Percentiles rank a stretch among this genome's conserved stretches.
These are phyloP conservation scores for Aureobasidium uvarum DNA, from an alignment of 2,329 filamentous ascomycete genomes.

Conservation along the genomic window DNA sequence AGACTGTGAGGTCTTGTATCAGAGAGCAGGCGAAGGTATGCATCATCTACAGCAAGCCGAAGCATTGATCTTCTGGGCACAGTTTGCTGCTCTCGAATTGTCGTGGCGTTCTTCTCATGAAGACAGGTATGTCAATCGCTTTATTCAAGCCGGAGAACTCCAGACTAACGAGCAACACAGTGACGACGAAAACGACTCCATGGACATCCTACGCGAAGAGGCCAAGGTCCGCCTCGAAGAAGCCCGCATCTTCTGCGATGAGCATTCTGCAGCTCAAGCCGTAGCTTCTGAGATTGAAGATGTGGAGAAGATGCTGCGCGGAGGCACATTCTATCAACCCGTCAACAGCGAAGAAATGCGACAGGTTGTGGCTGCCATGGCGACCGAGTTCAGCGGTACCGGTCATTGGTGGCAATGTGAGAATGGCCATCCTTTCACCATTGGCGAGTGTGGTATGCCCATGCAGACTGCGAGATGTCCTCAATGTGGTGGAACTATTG, in stretches of 20 bases:
- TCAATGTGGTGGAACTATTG: conserved; percentile 59
- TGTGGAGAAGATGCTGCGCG: conserved; percentile 48
- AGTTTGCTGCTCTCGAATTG: conserved; percentile 49
- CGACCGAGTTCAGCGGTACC: conserved; percentile 43
- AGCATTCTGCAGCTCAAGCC: conserved; percentile 34
- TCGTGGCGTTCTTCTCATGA: background rate
- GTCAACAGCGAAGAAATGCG: conserved; percentile 50
- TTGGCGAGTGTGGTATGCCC: too few relatives aligned
- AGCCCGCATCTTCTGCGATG: conserved; percentile 34
- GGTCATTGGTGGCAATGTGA: conserved; percentile 59
- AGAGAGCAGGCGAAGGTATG: conserved; percentile 39
- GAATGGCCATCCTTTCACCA: too few relatives aligned
- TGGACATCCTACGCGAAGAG: too few relatives aligned
- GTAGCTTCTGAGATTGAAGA: conserved; percentile 50
- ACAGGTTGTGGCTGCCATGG: conserved; percentile 51
- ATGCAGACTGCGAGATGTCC: conserved; percentile 44
- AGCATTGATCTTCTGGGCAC: conserved; percentile 52
- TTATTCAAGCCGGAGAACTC: background rate
- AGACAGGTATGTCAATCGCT: background rate
- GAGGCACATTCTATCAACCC: conserved; percentile 49
- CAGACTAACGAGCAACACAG: background rate
- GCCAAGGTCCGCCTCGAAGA: conserved; percentile 31
- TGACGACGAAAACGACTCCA: too few relatives aligned
- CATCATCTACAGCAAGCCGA: conserved; percentile 50
- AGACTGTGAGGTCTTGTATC: conserved; percentile 46